phyloP scores from a whole-genome alignment of 1,284 basidiomycete genomes.

The Porogramme epimiltina region DNA sequence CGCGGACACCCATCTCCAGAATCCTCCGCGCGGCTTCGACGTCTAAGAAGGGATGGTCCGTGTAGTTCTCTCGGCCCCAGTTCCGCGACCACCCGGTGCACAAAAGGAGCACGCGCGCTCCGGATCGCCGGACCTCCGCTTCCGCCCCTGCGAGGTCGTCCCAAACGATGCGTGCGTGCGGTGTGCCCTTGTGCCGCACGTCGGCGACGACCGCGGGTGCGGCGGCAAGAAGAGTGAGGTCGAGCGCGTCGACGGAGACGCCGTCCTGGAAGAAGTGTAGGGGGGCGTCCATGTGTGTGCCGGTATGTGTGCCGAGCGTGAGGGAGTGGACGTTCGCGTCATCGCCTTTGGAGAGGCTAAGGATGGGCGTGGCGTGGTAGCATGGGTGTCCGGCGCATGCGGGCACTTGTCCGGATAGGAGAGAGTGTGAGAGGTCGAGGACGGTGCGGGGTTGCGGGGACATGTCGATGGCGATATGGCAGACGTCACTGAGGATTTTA shows the following conservation, averaged over 20 bases:
- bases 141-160: constrained; percentile 19
- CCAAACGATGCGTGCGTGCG: constrained; percentile 24
- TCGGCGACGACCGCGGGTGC: constrained; percentile 50
- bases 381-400: constrained; percentile 60
- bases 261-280: constrained; percentile 63
- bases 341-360: constrained; percentile 31
- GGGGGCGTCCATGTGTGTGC: constrained; percentile 74
- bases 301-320: constrained; percentile 57
- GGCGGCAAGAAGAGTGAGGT: constrained; percentile 51
- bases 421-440: constrained; percentile 58
- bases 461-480: no score
- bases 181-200: constrained; percentile 13
- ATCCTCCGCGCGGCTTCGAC: constrained; percentile 52
- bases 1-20: constrained; percentile 48
- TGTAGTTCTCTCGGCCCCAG: constrained; percentile 54
- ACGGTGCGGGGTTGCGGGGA: constrained; percentile 1
- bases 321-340: constrained; percentile 52
- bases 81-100: constrained; percentile 62
- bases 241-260: constrained; percentile 53
- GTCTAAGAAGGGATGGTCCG: constrained; percentile 63
- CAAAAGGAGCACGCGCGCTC: constrained; percentile 46
- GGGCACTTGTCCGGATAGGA: constrained; percentile 40
- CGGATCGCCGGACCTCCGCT: constrained; percentile 31
- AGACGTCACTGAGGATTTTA: no score
- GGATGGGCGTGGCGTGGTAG: constrained; percentile 36